Base-by-base conservation (phyloP, 1,139 yeast species). In the Sugiyamaella grinbergsii region DNA sequence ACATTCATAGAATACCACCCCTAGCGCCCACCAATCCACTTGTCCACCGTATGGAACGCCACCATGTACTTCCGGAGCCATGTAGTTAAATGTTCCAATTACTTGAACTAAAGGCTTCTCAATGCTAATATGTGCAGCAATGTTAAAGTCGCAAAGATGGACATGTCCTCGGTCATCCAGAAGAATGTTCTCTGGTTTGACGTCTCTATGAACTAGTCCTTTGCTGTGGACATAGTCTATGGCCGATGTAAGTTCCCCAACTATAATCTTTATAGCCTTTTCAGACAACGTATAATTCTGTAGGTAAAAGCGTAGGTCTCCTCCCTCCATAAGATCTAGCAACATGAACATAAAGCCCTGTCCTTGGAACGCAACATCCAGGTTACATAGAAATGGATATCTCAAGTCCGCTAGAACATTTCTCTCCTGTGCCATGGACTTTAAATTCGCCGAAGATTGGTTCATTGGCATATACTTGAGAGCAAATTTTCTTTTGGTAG, bases 41-140 rank as follows among this genome's bases (percentile, higher is more conserved):
- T 79, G 75, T 52, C 77, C 81, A 44, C 80, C 47, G 79, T 79
- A 34, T 5, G 45, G 31, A 2, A 29, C 79, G 65, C 84, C 95
- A 40, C 85, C 76, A 52, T 91, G 72, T 0, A 98, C 89, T 67
- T 93, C 98, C 0, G 98, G 98, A 0, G 98, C 97, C 98, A 93
- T 93, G 67, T 93, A 93, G 66, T 87, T 89, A 2, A 97, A 96
- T 0, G 98, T 93, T 2, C 98, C 98, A 51, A 90, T 85, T 55
- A 88, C 95, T 53, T 91, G 91, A 19, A 93, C 81, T 62, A 93
- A 91, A 23, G 87, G 82, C 0, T 98, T 91, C 63, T 89, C 89
- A 51, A 90, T 96, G 1, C 95, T 95, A 1, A 93, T 91, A 0
- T 93, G 89, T 69, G 91, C 87, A 8, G 98, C 95, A 52, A 93